Conservation (phyloP, 169 alveolate species). For the Eimeria maxima region DNA sequence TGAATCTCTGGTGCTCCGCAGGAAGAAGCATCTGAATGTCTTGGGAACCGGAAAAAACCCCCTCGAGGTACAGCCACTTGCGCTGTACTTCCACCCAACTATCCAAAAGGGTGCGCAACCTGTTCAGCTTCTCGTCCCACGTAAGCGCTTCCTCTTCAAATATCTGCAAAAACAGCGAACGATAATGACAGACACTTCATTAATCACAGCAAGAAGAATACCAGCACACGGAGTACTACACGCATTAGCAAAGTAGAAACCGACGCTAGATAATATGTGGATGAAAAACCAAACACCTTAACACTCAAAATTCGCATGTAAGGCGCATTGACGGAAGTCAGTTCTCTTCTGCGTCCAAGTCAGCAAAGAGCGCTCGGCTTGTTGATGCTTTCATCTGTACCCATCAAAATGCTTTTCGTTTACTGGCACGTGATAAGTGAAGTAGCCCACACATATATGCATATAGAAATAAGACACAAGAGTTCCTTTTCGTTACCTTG, state of each 20-base stretch:
- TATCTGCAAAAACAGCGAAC: constrained; percentile 94
- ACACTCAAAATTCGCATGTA: background rate
- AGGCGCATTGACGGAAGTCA: background rate
- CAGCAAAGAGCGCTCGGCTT: background rate
- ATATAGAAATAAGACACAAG: background rate
- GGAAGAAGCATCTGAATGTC: constrained; percentile 97
- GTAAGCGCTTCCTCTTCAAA: constrained; percentile 97
- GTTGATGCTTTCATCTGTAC: background rate
- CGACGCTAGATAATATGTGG: background rate
- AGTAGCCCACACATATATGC: background rate
- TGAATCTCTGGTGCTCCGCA: constrained; percentile 96
- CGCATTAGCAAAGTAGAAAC: background rate
- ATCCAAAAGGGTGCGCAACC: constrained; percentile 95
- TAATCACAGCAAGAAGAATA: background rate
- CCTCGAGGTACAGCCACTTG: constrained; percentile 98
- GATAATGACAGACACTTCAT: constrained; percentile 76
- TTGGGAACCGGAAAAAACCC: constrained; percentile 98
- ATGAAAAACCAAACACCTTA: background rate
- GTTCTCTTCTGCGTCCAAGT: background rate
- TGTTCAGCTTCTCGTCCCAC: constrained; percentile 98
- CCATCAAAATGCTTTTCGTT: background rate
- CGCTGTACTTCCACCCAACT: constrained; percentile 99
- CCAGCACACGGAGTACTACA: background rate
- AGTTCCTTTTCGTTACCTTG: constrained; percentile 85
- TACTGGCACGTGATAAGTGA: background rate